Evolutionary conservation across 2,329 filamentous ascomycete species (phyloP), one percentile per base, ranked within the genome.

Genomic region (Pleoardoris graminearum): DNA sequence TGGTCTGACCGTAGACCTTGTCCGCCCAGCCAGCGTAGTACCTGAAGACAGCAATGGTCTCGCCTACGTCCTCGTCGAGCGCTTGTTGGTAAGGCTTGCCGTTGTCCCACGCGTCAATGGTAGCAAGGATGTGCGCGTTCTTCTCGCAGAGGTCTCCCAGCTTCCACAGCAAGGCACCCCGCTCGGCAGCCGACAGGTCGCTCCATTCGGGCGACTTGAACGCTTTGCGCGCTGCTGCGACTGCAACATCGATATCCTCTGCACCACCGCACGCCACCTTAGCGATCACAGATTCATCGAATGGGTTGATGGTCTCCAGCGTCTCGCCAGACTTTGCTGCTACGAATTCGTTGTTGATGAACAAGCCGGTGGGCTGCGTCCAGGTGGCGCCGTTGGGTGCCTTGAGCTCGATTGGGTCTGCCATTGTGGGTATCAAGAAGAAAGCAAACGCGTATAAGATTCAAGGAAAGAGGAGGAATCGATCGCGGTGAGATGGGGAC

Each of bases 21-120:
- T 91, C 88, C 36, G 86, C 85, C 72, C 82, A 90, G 46, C 88
- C 88, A 35, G 82, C 87, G 65, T 90, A 91, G 72, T 91, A 91
- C 25, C 44, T 33, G 4, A 52, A 35, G 3, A 37, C 29, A 11
- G 47, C 41, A 7, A 85, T 74, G 11, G 85, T 79, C 61, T 84
- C 82, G 1, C 66, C 74, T 8, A 90, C 72, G 68, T 89, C 85
- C 49, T 82, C 83, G 33, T 75, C 76, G 14, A 85, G 73, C 3
- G 85, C 81, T 19, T 84, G 81, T 4, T 76, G 70, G 69, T 87
- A 88, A 5, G 86, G 84, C 70, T 91, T 90, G 49, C 88, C 88
- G 65, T 89, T 90, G 71, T 91, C 88, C 79, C 87, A 85, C 0
- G 86, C 85, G 10, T 63, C 61, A 32, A 65, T 54, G 5, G 50